These are phyloP conservation scores for Fusarium cyanostomum DNA, from an alignment of 2,329 filamentous ascomycete species.

Conservation along the genomic window DNA sequence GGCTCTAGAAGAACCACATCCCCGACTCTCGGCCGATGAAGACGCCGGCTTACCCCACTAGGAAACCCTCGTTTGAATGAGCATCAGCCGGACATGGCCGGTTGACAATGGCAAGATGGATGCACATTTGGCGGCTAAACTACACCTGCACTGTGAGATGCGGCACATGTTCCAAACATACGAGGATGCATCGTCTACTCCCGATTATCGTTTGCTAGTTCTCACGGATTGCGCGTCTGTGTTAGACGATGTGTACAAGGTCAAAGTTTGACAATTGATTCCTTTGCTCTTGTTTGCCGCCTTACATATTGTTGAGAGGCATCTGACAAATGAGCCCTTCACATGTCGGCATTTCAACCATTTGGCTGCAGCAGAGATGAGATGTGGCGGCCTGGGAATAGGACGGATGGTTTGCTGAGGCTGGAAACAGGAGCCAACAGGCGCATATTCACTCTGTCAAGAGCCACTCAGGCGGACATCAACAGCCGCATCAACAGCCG, in stretches of 20 bases:
- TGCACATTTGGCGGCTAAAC: not conserved
- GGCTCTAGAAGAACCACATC: not conserved
- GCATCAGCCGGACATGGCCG: constrained; percentile 5
- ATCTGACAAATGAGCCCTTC: not conserved
- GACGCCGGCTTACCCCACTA: constrained; percentile 14
- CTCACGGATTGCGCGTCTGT: not conserved
- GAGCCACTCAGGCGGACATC: not conserved
- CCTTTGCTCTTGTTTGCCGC: not conserved
- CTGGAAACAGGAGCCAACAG: not conserved
- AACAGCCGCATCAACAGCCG: constrained; percentile 5
- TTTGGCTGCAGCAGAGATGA: not conserved
- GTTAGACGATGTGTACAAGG: not conserved
- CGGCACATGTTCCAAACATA: constrained; percentile 19
- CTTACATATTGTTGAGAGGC: not conserved
- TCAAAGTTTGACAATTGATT: not conserved
- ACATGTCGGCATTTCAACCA: not conserved
- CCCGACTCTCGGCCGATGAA: constrained; percentile 40
- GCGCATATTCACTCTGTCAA: not conserved
- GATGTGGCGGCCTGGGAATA: not conserved
- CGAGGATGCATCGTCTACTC: constrained; percentile 13
- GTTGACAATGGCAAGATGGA: not conserved
- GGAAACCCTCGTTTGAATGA: constrained; percentile 2
- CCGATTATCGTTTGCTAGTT: not conserved
- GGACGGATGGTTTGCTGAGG: not conserved
- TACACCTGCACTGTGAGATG: constrained; percentile 1